A percentile compares a stretch with the other conserved stretches of the same genome.
These are phyloP conservation scores for Aschersonia sp. DNA, from an alignment of 2,329 filamentous ascomycete species.

Conservation along the genomic window DNA sequence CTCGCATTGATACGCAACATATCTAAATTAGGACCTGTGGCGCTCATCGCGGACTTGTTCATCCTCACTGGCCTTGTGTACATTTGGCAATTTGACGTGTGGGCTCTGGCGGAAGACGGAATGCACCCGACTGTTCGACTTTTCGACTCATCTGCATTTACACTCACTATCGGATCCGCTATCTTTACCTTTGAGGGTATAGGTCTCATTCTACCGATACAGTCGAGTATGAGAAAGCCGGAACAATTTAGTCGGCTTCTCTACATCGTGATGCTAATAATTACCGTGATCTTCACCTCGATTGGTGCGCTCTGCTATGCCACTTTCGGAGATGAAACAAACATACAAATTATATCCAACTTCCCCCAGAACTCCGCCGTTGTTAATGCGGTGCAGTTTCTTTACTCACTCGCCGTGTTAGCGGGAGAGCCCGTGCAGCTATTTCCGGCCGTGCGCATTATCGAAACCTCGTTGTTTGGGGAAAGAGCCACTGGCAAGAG, in stretches of 20 bases:
- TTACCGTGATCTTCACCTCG: slow-evolving; percentile 58
- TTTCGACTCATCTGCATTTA: slow-evolving; percentile 56
- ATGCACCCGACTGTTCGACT: slow-evolving; percentile 46
- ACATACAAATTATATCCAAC: slow-evolving; percentile 64
- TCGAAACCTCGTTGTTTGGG: slow-evolving; percentile 55
- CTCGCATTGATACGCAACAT: slow-evolving; percentile 61
- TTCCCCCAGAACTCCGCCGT: slow-evolving; percentile 55
- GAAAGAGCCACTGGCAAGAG: slow-evolving; percentile 50
- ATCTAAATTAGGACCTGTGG: slow-evolving; percentile 55
- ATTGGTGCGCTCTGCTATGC: slow-evolving; percentile 62
- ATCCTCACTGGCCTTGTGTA: slow-evolving; percentile 57
- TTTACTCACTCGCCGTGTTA: slow-evolving; percentile 61
- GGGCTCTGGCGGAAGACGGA: slow-evolving; percentile 37
- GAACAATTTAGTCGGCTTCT: slow-evolving; percentile 53
- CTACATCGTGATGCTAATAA: slow-evolving; percentile 55
- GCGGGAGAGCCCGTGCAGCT: slow-evolving; percentile 61
- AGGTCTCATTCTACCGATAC: slow-evolving; percentile 61
- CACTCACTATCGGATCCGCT: slow-evolving; percentile 56
- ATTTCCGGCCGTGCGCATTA: slow-evolving; percentile 58
- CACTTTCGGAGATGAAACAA: slow-evolving; percentile 53
- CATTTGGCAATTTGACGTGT: slow-evolving; percentile 59
- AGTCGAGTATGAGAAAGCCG: slow-evolving; percentile 59
- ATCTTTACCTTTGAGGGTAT: slow-evolving; percentile 74
- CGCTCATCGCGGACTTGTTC: slow-evolving; percentile 56
- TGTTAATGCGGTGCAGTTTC: slow-evolving; percentile 63